A percentile compares a stretch with the other conserved stretches of the same genome.
Evolutionary conservation across 495 filamentous ascomycete species (phyloP).

Genomic region (Bacidia rubella): DNA sequence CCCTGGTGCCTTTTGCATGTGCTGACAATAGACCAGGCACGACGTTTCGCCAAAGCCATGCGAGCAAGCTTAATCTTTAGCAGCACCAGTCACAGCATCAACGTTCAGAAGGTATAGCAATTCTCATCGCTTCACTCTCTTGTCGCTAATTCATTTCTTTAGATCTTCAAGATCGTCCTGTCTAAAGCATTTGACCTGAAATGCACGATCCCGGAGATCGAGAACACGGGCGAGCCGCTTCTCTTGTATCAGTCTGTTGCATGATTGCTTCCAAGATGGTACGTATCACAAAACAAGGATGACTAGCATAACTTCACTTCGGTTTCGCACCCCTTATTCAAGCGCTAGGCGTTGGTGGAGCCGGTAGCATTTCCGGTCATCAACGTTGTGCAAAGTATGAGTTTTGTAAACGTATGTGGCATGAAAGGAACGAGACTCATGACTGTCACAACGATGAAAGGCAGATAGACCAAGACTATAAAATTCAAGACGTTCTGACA

Average conservation of each 20-base stretch:
- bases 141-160: too few relatives aligned
- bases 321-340: neutral
- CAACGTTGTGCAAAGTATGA: neutral
- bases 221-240: slow-evolving; percentile 92
- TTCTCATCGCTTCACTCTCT: too few relatives aligned
- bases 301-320: neutral
- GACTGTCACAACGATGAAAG: neutral
- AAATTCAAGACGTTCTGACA: too few relatives aligned
- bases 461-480: too few relatives aligned
- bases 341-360: neutral
- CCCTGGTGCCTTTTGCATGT: neutral
- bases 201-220: slow-evolving; percentile 97
- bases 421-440: neutral
- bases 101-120: slow-evolving; percentile 83
- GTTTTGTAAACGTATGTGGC: neutral
- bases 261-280: slow-evolving; percentile 3
- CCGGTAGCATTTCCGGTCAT: neutral
- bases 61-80: slow-evolving; percentile 93
- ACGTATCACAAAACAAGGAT: neutral
- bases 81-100: slow-evolving; percentile 97
- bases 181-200: slow-evolving; percentile 98
- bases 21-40: slow-evolving; percentile 43
- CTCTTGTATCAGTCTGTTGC: slow-evolving; percentile 73
- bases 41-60: slow-evolving; percentile 96
- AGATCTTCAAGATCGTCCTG: slow-evolving; percentile 99